These are phyloP conservation scores for Barbatosphaeria neglecta DNA, from an alignment of 495 filamentous ascomycete genomes.

Conservation along the genomic window DNA sequence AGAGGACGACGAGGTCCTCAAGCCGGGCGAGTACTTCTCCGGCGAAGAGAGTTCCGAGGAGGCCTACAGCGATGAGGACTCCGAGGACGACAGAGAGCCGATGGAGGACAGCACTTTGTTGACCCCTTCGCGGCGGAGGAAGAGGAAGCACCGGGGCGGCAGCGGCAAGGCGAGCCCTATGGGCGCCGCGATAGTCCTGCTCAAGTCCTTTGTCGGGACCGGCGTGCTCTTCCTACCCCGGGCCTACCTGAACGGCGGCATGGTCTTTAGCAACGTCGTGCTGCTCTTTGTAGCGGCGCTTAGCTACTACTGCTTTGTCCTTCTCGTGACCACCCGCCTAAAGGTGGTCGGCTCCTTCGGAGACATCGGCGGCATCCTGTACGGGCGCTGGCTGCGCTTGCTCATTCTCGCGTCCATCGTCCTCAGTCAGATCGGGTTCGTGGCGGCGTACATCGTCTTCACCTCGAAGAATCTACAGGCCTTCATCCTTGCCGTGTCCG, in stretches of 20 bases:
- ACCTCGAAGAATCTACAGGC: constrained; percentile 92
- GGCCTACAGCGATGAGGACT: constrained; percentile 32
- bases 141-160: constrained; percentile 56
- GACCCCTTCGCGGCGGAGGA: constrained; percentile 57
- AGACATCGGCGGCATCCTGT: constrained; percentile 89
- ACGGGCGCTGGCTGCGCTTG: constrained; percentile 76
- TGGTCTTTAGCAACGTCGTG: constrained; percentile 90
- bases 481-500: constrained; percentile 71
- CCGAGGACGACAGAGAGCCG: constrained; percentile 55
- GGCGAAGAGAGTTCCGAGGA: constrained; percentile 48
- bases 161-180: constrained; percentile 61
- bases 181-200: constrained; percentile 66
- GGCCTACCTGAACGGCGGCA: constrained; percentile 87
- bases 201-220: constrained; percentile 96
- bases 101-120: constrained; percentile 77
- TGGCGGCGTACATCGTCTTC: constrained; percentile 97
- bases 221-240: constrained; percentile 93
- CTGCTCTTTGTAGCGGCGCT: constrained; percentile 70
- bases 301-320: constrained; percentile 92
- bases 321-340: constrained; percentile 76
- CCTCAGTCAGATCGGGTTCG: constrained; percentile 87
- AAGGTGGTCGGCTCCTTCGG: constrained; percentile 84
- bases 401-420: constrained; percentile 86
- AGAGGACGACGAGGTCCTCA: constrained; percentile 83
- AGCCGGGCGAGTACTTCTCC: constrained; percentile 74